Evolutionary conservation across 2,329 filamentous ascomycete species (phyloP).

Genomic region (Monosporascus sp.): DNA sequence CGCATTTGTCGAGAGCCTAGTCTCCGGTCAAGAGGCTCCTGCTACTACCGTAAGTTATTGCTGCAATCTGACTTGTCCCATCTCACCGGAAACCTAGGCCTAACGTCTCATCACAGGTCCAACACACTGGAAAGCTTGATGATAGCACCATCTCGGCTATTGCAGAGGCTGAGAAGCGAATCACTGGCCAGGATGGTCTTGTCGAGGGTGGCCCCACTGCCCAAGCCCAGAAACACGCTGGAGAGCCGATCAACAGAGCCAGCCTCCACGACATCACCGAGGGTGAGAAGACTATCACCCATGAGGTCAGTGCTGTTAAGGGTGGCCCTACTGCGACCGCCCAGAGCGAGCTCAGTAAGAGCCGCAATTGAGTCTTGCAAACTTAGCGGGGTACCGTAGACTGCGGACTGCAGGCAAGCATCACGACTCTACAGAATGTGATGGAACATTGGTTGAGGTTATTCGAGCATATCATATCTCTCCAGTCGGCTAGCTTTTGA

Average conservation of each 20-base stretch:
- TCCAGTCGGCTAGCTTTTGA: not conserved
- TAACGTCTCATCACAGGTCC: not conserved
- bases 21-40: not conserved
- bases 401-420: not conserved
- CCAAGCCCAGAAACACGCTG: slow-evolving; percentile 31
- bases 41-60: not conserved
- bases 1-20: not conserved
- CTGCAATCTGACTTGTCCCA: not conserved
- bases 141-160: slow-evolving; percentile 32
- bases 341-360: slow-evolving; percentile 26
- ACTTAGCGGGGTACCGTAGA: not conserved
- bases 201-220: slow-evolving; percentile 33
- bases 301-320: slow-evolving; percentile 17
- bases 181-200: slow-evolving; percentile 31
- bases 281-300: slow-evolving; percentile 28
- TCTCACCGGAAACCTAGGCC: no score
- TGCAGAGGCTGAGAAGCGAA: slow-evolving; percentile 32
- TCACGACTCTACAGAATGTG: no score
- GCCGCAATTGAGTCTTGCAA: slow-evolving; percentile 3
- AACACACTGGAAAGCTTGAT: not conserved
- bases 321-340: slow-evolving; percentile 33
- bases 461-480: not conserved
- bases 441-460: not conserved
- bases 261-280: slow-evolving; percentile 34
- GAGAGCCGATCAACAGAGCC: slow-evolving; percentile 22